phyloP scores from a whole-genome alignment of 139 green algal genomes.

The Micractinium sp. region DNA sequence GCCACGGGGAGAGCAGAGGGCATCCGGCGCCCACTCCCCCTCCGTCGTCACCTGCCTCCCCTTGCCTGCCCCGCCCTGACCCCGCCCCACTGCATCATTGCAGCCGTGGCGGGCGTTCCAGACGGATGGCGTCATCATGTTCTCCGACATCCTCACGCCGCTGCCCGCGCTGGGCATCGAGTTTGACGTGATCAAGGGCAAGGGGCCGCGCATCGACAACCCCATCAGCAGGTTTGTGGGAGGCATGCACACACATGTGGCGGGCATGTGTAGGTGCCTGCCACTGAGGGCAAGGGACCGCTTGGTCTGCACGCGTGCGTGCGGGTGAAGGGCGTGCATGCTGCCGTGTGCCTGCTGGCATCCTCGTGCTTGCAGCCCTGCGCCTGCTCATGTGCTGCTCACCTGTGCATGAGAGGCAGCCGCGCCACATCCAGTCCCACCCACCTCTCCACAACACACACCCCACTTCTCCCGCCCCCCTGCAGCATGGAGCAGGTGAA shows the following conservation, averaged over 20 bases:
- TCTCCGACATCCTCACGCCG: conserved; percentile 98
- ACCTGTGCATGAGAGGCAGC: no score
- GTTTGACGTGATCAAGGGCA: conserved; percentile 98
- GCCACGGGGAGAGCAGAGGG: no score
- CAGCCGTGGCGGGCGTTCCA: conserved; percentile 94
- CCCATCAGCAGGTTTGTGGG: conserved; percentile 67
- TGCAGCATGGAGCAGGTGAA: conserved; percentile 71
- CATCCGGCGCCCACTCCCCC: no score
- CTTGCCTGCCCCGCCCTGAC: conserved; percentile 25
- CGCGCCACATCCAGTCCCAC: no score
- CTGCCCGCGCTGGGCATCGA: conserved; percentile 96
- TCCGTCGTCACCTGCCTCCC: neutral
- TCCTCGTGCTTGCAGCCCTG: neutral
- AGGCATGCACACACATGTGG: no score
- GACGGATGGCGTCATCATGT: conserved; percentile 98
- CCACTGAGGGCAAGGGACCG: no score
- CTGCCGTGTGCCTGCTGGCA: neutral
- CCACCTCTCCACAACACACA: no score
- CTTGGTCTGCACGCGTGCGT: no score
- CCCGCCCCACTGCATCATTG: no score
- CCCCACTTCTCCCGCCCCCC: neutral
- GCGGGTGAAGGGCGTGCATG: neutral
- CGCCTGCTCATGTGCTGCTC: neutral
- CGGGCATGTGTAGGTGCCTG: neutral
- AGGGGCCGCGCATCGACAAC: conserved; percentile 86